Evolutionary conservation across 192 early-diverging fungal genomes (phyloP).

Genomic region (Backusella circina): DNA sequence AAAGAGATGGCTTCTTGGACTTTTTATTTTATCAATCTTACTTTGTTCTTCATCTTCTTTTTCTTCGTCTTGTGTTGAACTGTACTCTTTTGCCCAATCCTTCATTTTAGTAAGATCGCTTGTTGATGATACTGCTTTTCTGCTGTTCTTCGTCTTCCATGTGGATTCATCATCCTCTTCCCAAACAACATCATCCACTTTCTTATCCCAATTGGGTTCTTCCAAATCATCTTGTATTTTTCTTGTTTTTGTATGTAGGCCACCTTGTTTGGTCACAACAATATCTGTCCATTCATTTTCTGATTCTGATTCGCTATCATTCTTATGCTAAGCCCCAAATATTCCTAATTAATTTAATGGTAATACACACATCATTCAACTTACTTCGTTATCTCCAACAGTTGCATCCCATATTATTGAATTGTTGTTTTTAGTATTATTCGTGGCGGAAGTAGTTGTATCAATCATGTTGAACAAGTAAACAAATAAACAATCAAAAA

Average conservation of each 20-base stretch:
- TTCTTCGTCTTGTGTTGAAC: background rate
- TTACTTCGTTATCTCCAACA: background rate
- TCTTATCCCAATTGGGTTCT: background rate
- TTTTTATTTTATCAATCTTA: background rate
- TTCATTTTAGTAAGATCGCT: background rate
- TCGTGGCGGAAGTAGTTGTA: background rate
- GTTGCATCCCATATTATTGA: background rate
- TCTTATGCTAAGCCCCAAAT: background rate
- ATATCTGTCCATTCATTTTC: slow-evolving; percentile 5
- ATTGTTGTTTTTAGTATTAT: background rate
- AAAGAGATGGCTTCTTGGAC: background rate
- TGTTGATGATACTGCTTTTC: background rate
- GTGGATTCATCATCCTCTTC: background rate
- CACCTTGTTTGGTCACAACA: background rate
- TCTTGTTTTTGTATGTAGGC: background rate
- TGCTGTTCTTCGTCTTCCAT: background rate
- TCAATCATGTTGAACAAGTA: background rate
- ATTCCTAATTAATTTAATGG: background rate
- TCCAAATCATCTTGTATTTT: slow-evolving; percentile 6
- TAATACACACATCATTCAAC: background rate
- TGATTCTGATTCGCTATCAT: background rate
- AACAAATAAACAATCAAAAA: background rate
- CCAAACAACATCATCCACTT: background rate
- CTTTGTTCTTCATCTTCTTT: background rate
- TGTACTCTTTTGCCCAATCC: background rate